phyloP scores from a whole-genome alignment of 805 yeast species.

The Candida peoriensis region DNA sequence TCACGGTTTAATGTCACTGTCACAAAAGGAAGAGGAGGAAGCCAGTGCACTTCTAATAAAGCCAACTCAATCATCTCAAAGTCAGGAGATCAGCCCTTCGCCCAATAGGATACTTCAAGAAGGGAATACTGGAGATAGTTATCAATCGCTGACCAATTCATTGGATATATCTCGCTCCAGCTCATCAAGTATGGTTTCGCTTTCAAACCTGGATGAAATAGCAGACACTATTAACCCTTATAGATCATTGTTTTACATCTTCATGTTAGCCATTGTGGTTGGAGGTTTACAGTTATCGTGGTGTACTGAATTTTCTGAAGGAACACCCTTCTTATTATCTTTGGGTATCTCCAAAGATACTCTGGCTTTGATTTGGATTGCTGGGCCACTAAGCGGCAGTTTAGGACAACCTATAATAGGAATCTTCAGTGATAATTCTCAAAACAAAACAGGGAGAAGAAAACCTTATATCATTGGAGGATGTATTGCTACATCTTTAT shows the following conservation, averaged over 20 bases:
- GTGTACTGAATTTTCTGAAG: constrained; percentile 62
- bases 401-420: constrained; percentile 64
- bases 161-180: no score
- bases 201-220: constrained; percentile 28
- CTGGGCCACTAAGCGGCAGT: constrained; percentile 61
- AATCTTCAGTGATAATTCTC: constrained; percentile 47
- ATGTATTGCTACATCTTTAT: constrained; percentile 39
- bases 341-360: constrained; percentile 55
- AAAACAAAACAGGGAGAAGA: constrained; percentile 43
- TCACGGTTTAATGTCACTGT: neutral
- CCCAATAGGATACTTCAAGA: neutral
- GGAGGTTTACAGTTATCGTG: constrained; percentile 62
- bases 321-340: constrained; percentile 55
- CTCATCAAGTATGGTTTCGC: constrained; percentile 7
- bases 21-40: neutral
- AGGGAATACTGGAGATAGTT: no score
- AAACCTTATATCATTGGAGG: constrained; percentile 57
- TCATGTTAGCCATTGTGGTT: constrained; percentile 41
- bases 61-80: neutral
- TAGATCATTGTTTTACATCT: constrained; percentile 38
- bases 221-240: constrained; percentile 35
- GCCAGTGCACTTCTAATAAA: neutral
- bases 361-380: constrained; percentile 58
- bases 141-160: no score
- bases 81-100: neutral